These are phyloP conservation scores for Vaccinium darrowii DNA, from an alignment of 148 eudicot genomes.

Conservation along the genomic window DNA sequence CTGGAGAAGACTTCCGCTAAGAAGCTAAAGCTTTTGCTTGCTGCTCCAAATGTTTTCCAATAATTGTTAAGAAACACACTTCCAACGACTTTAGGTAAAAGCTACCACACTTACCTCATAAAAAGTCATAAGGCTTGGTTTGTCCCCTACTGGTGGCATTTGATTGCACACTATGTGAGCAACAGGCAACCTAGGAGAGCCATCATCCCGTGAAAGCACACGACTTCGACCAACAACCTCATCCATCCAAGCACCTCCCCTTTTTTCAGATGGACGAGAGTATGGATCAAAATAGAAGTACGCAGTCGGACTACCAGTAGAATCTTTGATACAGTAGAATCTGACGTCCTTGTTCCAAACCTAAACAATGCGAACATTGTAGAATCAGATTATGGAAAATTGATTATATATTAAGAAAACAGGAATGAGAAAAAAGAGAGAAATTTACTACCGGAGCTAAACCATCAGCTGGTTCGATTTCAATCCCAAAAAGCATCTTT, in stretches of 20 bases:
- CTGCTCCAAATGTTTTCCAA: neutral
- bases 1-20: neutral
- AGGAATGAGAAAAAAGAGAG: neutral
- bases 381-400: slow-evolving; percentile 14
- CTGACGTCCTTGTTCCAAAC: slow-evolving; percentile 88
- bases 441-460: slow-evolving; percentile 52
- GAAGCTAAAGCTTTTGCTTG: neutral
- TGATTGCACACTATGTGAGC: slow-evolving; percentile 99
- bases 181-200: slow-evolving; percentile 87
- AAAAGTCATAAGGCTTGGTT: slow-evolving; percentile 99
- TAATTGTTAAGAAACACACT: neutral
- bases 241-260: slow-evolving; percentile 99
- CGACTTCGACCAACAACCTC: slow-evolving; percentile 93
- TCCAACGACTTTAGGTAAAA: slow-evolving; percentile 10
- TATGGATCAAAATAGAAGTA: slow-evolving; percentile 98
- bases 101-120: slow-evolving; percentile 65
- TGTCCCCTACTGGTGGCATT: slow-evolving; percentile 94
- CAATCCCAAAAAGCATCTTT: slow-evolving; percentile 73
- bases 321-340: slow-evolving; percentile 82
- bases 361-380: slow-evolving; percentile 29
- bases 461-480: slow-evolving; percentile 82
- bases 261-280: slow-evolving; percentile 95
- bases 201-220: slow-evolving; percentile 65
- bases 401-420: neutral
- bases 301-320: slow-evolving; percentile 67